These are phyloP conservation scores for Pelargonium cotyledonis DNA, from an alignment of 441 rosid species.

Conservation along the genomic window DNA sequence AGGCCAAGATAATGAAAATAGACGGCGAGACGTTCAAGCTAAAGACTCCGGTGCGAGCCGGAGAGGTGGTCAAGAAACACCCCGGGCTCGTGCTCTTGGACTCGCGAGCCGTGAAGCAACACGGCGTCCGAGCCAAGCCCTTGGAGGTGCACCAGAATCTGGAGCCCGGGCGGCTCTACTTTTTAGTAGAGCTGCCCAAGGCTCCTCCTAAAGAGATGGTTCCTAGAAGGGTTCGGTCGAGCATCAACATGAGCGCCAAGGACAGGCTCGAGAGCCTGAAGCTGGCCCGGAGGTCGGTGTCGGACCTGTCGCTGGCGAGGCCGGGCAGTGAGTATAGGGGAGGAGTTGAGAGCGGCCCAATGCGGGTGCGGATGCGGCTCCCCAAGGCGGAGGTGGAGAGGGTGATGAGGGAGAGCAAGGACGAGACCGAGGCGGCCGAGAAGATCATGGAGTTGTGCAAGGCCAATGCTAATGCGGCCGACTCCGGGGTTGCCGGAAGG, in stretches of 20 bases:
- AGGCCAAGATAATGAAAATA: conserved; percentile 70
- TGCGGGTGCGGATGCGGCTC: conserved; percentile 58
- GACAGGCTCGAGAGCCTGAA: conserved; percentile 78
- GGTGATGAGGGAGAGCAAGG: conserved; percentile 55
- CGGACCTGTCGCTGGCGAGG: conserved; percentile 60
- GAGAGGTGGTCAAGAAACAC: conserved; percentile 47
- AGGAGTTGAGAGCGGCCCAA: conserved; percentile 14
- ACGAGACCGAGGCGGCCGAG: conserved; percentile 54
- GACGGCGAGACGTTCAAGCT: conserved; percentile 72
- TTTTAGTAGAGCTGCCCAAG: conserved; percentile 66
- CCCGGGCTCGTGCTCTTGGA: conserved; percentile 72
- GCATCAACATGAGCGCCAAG: conserved; percentile 66
- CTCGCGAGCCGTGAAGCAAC: conserved; percentile 76
- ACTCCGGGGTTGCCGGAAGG: neutral
- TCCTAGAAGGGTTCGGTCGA: conserved; percentile 72
- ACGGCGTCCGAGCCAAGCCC: conserved; percentile 70
- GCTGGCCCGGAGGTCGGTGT: conserved; percentile 67
- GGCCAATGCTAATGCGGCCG: conserved; percentile 19
- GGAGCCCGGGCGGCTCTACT: conserved; percentile 66
- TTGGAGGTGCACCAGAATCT: conserved; percentile 44
- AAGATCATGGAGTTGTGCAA: conserved; percentile 55
- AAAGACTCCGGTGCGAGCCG: conserved; percentile 74
- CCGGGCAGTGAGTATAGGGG: neutral
- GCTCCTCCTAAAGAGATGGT: conserved; percentile 25
- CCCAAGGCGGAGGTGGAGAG: conserved; percentile 62